Evolutionary conservation across 495 filamentous ascomycete species (phyloP).

Genomic region (Neurospora tetraspora): DNA sequence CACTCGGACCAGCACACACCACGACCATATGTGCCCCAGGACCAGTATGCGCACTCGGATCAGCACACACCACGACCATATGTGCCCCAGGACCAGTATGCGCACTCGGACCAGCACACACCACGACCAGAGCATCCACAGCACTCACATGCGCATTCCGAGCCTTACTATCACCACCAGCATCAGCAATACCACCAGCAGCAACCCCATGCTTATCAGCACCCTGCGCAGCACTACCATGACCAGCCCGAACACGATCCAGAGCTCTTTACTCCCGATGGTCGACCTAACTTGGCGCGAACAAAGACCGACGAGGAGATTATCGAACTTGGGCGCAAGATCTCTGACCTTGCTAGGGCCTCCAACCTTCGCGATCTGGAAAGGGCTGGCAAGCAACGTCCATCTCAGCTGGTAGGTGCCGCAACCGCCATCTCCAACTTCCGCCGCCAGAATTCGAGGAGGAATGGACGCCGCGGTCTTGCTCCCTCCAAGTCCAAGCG

Average conservation of each 20-base stretch:
- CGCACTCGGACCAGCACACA: not conserved
- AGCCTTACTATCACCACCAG: not conserved
- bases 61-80: not conserved
- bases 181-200: conserved; percentile 11
- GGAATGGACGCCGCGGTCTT: conserved; percentile 19
- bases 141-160: not conserved
- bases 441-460: conserved; percentile 23
- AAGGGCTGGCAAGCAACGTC: conserved; percentile 27
- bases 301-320: conserved; percentile 41
- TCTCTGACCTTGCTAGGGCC: conserved; percentile 34
- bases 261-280: conserved; percentile 16
- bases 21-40: not conserved
- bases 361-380: conserved; percentile 33
- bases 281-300: conserved; percentile 17
- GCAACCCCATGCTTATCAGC: conserved; percentile 7
- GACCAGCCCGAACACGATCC: conserved; percentile 10
- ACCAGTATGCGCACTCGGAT: not conserved
- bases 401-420: conserved; percentile 27
- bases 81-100: not conserved
- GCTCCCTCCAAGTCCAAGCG: conserved; percentile 26
- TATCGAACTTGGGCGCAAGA: conserved; percentile 33
- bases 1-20: not conserved
- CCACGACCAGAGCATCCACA: conserved; percentile 3
- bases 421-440: conserved; percentile 27
- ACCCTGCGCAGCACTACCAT: conserved; percentile 4